Conservation (phyloP, 2,329 filamentous ascomycete genomes). For the Neonectria faginata region DNA sequence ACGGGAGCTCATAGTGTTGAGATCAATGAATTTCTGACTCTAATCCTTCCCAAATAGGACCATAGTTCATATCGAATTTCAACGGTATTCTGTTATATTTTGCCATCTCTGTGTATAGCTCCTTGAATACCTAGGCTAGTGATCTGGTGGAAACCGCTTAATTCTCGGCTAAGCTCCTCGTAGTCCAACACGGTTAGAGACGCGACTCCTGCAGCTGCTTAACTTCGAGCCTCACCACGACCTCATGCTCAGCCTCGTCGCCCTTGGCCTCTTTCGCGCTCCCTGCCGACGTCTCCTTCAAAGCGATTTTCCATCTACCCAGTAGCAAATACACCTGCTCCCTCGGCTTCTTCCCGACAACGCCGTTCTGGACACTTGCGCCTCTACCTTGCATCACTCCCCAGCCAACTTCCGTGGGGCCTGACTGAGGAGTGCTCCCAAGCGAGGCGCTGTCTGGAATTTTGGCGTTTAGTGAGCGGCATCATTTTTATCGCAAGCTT, state of each 20-base stretch:
- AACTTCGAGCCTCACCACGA: slow-evolving; percentile 29
- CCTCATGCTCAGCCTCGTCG: slow-evolving; percentile 22
- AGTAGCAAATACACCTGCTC: background rate
- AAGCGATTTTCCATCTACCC: background rate
- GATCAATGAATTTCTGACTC: background rate
- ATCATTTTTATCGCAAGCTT: slow-evolving; percentile 1
- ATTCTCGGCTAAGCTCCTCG: slow-evolving; percentile 39
- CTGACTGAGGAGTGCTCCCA: slow-evolving; percentile 7
- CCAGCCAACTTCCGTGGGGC: slow-evolving; percentile 14
- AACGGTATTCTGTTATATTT: background rate
- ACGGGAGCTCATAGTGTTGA: background rate
- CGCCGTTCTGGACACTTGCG: slow-evolving; percentile 11
- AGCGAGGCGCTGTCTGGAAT: slow-evolving; percentile 10
- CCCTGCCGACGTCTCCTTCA: background rate
- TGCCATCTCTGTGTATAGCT: background rate
- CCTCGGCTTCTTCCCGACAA: background rate
- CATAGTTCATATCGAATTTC: background rate
- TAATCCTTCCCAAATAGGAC: no score
- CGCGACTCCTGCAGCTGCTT: slow-evolving; percentile 31
- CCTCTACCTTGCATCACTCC: slow-evolving; percentile 17
- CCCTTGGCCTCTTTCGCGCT: slow-evolving; percentile 11
- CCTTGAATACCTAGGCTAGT: background rate
- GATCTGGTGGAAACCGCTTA: slow-evolving; percentile 32
- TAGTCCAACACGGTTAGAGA: slow-evolving; percentile 19
- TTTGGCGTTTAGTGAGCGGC: slow-evolving; percentile 29